phyloP scores from a whole-genome alignment of 163 green algal species.

The Picocystis sp. region DNA sequence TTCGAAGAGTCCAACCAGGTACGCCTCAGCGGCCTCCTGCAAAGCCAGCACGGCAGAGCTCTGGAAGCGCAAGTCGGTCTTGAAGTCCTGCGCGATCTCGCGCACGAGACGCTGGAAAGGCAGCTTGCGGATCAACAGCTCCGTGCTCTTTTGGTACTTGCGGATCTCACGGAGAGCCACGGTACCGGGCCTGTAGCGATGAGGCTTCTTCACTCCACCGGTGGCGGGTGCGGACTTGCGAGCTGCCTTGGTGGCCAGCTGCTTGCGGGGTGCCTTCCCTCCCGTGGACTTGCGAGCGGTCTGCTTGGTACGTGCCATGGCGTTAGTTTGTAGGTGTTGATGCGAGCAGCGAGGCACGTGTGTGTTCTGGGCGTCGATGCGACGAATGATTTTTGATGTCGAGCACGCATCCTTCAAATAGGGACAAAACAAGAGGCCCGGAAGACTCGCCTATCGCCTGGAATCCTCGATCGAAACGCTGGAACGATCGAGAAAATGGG shows the following conservation, averaged over 20 bases:
- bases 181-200: constrained; percentile 70
- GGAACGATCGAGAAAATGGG: too few relatives aligned
- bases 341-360: too few relatives aligned
- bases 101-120: constrained; percentile 92
- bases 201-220: constrained; percentile 68
- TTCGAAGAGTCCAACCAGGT: constrained; percentile 37
- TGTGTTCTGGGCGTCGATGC: too few relatives aligned
- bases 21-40: constrained; percentile 52
- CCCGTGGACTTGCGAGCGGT: constrained; percentile 73
- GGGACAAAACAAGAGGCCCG: too few relatives aligned
- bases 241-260: constrained; percentile 74
- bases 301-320: constrained; percentile 73
- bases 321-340: not conserved
- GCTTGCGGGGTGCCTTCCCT: constrained; percentile 74
- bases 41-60: constrained; percentile 35
- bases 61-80: constrained; percentile 83
- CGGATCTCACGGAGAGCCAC: constrained; percentile 78
- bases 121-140: constrained; percentile 93
- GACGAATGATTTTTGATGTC: too few relatives aligned
- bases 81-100: constrained; percentile 96
- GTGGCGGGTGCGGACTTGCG: constrained; percentile 74
- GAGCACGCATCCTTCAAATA: too few relatives aligned
- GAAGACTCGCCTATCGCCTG: too few relatives aligned
- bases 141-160: constrained; percentile 95
- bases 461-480: too few relatives aligned